phyloP scores from a whole-genome alignment of 768 basidiomycete species.

The Cubamyces sp. region DNA sequence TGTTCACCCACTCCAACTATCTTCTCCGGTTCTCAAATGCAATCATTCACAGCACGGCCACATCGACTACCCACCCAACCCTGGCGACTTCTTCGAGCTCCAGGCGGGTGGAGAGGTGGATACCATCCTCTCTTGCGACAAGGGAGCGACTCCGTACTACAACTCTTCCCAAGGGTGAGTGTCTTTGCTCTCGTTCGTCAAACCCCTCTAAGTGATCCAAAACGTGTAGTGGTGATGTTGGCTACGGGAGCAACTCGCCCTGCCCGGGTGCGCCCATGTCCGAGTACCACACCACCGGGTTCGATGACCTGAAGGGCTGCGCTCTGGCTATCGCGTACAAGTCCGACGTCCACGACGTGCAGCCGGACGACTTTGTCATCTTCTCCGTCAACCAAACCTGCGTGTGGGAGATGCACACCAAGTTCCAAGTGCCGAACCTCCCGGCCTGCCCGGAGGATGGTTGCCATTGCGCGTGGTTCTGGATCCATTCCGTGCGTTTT shows the following conservation, averaged over 20 bases:
- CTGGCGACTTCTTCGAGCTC: conserved; percentile 58
- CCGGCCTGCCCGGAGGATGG: conserved; percentile 47
- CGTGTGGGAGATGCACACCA: conserved; percentile 45
- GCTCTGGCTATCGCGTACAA: conserved; percentile 51
- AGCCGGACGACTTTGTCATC: conserved; percentile 47
- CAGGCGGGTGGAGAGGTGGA: conserved; percentile 59
- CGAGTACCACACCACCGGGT: conserved; percentile 37
- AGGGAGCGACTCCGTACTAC: conserved; percentile 61
- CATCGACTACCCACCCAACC: conserved; percentile 59
- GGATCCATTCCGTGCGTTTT: conserved; percentile 41
- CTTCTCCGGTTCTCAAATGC: background rate
- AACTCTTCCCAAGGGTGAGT: conserved; percentile 41
- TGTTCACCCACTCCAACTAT: background rate
- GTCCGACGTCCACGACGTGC: conserved; percentile 38
- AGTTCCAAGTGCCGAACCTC: conserved; percentile 48
- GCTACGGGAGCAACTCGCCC: conserved; percentile 27
- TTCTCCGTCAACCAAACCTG: conserved; percentile 50
- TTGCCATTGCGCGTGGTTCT: conserved; percentile 50
- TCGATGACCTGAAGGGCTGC: conserved; percentile 40
- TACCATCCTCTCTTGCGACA: conserved; percentile 60
- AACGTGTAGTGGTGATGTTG: conserved; percentile 31
- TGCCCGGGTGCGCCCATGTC: conserved; percentile 29
- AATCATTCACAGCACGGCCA: conserved; percentile 46
- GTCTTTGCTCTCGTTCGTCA: background rate
- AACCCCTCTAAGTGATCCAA: background rate